These are phyloP conservation scores for Pilatotrama ljubarskyi DNA, from an alignment of 768 basidiomycete genomes.

Conservation along the genomic window DNA sequence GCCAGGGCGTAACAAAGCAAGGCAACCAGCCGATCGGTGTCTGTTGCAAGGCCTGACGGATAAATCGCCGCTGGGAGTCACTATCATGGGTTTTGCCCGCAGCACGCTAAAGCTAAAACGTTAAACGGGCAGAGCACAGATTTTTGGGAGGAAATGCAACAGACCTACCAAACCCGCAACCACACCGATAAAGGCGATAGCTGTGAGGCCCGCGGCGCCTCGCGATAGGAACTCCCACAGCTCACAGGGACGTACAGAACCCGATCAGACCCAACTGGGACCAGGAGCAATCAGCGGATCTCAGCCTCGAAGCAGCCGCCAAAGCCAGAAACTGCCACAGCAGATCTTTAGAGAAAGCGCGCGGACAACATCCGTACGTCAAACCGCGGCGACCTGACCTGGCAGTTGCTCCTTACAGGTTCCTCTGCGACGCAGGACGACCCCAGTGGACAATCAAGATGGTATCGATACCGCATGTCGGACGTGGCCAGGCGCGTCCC, in stretches of 20 bases:
- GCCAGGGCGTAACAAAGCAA: slow-evolving; percentile 11
- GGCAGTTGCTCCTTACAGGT: background rate
- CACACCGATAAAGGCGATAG: slow-evolving; percentile 17
- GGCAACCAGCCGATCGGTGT: slow-evolving; percentile 26
- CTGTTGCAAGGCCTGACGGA: slow-evolving; percentile 12
- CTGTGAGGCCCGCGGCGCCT: slow-evolving; percentile 15
- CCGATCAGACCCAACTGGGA: slow-evolving; percentile 16
- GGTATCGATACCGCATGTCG: slow-evolving; percentile 18
- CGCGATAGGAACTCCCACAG: slow-evolving; percentile 1
- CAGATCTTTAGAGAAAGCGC: slow-evolving; percentile 6
- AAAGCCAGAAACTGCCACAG: slow-evolving; percentile 8
- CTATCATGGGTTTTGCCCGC: slow-evolving; percentile 22
- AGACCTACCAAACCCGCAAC: slow-evolving; percentile 6
- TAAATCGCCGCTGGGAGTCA: slow-evolving; percentile 5
- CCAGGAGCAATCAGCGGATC: slow-evolving; percentile 16
- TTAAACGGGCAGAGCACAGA: slow-evolving; percentile 24
- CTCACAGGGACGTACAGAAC: slow-evolving; percentile 9
- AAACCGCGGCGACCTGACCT: slow-evolving; percentile 3
- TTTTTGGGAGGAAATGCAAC: background rate
- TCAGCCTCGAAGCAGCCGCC: slow-evolving; percentile 17
- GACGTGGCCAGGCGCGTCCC: background rate
- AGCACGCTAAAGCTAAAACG: slow-evolving; percentile 35
- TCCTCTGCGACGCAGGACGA: background rate
- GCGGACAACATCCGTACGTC: slow-evolving; percentile 14
- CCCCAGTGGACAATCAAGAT: slow-evolving; percentile 11